Percentiles rank a stretch among this genome's conserved stretches.
Conservation (phyloP, 1,284 basidiomycete genomes). For the Microbotryum silenes-acaulis region DNA sequence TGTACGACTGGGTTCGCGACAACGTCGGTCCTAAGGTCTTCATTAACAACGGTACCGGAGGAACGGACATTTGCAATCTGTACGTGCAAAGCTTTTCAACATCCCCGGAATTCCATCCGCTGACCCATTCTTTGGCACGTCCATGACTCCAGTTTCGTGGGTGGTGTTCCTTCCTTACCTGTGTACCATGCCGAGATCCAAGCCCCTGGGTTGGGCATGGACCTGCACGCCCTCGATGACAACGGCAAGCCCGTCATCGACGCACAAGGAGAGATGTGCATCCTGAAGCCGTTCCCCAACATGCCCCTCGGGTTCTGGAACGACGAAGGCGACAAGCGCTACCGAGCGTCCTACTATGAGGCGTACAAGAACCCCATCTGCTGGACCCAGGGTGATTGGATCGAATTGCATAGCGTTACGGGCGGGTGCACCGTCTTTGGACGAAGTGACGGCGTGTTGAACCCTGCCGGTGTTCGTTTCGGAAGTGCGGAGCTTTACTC, state of each 20-base stretch:
- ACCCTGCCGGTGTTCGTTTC: conserved; percentile 75
- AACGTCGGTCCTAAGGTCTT: conserved; percentile 60
- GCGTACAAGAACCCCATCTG: conserved; percentile 40
- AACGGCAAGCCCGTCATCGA: conserved; percentile 39
- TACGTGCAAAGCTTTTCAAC: too few relatives aligned
- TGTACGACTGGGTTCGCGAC: conserved; percentile 72
- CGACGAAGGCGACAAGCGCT: conserved; percentile 52
- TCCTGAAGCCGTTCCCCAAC: conserved; percentile 71
- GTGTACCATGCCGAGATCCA: conserved; percentile 81
- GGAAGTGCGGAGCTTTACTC: conserved; percentile 79
- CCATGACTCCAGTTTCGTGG: conserved; percentile 19
- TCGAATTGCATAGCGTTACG: conserved; percentile 22
- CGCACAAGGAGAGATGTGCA: conserved; percentile 53
- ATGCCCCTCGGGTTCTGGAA: conserved; percentile 57
- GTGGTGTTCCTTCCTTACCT: conserved; percentile 49
- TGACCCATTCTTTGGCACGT: too few relatives aligned
- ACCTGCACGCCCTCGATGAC: conserved; percentile 50
- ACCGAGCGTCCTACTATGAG: conserved; percentile 67
- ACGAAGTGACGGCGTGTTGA: conserved; percentile 62
- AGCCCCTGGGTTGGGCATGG: conserved; percentile 66
- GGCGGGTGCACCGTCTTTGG: conserved; percentile 46
- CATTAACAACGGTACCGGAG: conserved; percentile 71
- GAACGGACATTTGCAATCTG: conserved; percentile 12
- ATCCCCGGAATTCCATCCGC: background rate
- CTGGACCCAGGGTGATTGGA: conserved; percentile 21